Evolutionary conservation across 2,329 filamentous ascomycete genomes (phyloP).

Genomic region (Exophiala xenobiotica): DNA sequence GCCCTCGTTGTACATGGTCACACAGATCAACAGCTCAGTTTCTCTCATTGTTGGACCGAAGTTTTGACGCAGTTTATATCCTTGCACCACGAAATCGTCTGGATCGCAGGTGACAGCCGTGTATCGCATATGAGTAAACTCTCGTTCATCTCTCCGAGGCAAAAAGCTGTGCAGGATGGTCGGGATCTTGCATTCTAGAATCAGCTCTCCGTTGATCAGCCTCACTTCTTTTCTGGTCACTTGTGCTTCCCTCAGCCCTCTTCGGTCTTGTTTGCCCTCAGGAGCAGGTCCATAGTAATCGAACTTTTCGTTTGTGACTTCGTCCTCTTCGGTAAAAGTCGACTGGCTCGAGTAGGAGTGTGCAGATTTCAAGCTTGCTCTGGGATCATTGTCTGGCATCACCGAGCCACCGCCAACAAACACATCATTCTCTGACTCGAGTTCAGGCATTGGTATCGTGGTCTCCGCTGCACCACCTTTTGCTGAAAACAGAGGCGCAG

Average conservation of each 20-base stretch:
- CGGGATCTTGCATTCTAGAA: slow-evolving; percentile 97
- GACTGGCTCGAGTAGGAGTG: slow-evolving; percentile 63
- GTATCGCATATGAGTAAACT: slow-evolving; percentile 99
- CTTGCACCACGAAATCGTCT: slow-evolving; percentile 83
- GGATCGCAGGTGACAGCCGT: slow-evolving; percentile 98
- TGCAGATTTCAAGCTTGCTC: slow-evolving; percentile 61
- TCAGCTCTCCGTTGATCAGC: slow-evolving; percentile 94
- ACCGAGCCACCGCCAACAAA: slow-evolving; percentile 58
- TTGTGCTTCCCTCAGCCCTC: slow-evolving; percentile 82
- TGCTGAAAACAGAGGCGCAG: slow-evolving; percentile 71
- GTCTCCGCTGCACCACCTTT: slow-evolving; percentile 57
- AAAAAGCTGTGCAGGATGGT: slow-evolving; percentile 97
- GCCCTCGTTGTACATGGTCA: slow-evolving; percentile 99
- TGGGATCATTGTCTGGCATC: slow-evolving; percentile 54
- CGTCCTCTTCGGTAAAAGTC: slow-evolving; percentile 55
- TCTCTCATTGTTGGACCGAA: slow-evolving; percentile 81
- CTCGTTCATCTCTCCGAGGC: slow-evolving; percentile 84
- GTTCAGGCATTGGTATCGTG: slow-evolving; percentile 67
- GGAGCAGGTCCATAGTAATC: slow-evolving; percentile 85
- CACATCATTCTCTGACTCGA: slow-evolving; percentile 62
- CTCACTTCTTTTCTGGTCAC: slow-evolving; percentile 92
- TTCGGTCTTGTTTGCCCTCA: slow-evolving; percentile 77
- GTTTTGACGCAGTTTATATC: slow-evolving; percentile 90
- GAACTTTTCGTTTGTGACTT: slow-evolving; percentile 56
- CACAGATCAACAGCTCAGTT: slow-evolving; percentile 92